Base-by-base conservation (phyloP, 2,329 filamentous ascomycete genomes). In the Penicillium occitanis region DNA sequence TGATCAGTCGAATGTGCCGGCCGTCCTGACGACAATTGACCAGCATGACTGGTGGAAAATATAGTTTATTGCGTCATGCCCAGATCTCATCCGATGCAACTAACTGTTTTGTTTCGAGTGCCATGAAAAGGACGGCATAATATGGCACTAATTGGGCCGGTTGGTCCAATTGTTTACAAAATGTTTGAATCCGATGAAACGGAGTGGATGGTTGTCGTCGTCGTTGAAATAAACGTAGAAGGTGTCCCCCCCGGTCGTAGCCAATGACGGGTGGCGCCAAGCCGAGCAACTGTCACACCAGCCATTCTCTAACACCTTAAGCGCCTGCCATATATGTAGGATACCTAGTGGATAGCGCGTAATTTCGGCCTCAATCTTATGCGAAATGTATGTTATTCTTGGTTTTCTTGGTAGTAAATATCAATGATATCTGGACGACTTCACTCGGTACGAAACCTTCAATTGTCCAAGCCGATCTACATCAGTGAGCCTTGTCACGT, bases 51-150 rank as follows among this genome's bases (percentile, higher is more conserved):
- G 53, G 53, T 37, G 53, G 53, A 57, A 57, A 57, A 57, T 57
- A 57, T 11, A n/a, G 3, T 22, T 13, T 37, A 37, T 40, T 17
- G 25, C 53, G 33, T 57, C 53, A 57, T 57, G n/a, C 2, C 14
- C 19, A 25, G 44, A 30, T 57, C 25, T 55, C 35, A 35, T 55
- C 48, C 5, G 37, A 30, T 8, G 22, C 40, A 35, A 44, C 5
- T 33, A 55, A 3, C 14, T 33, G 22, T 63, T 63, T 22, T 63
- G 48, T 63, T 63, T 57, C 33, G 53, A 51, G 30, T 25, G 13
- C 25, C 13, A 19, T 22, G 10, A 40, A 1, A 22, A 37, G 53
- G 33, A 37, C 10, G 53, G 11, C 14, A 37, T 5, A 7, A 30
- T 10, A 5, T 37, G 30, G n/a, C 2, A 37, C 7, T 10, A 6